These are phyloP conservation scores for Cajanus cajan DNA, from an alignment of 306 rosid species.

Conservation along the genomic window DNA sequence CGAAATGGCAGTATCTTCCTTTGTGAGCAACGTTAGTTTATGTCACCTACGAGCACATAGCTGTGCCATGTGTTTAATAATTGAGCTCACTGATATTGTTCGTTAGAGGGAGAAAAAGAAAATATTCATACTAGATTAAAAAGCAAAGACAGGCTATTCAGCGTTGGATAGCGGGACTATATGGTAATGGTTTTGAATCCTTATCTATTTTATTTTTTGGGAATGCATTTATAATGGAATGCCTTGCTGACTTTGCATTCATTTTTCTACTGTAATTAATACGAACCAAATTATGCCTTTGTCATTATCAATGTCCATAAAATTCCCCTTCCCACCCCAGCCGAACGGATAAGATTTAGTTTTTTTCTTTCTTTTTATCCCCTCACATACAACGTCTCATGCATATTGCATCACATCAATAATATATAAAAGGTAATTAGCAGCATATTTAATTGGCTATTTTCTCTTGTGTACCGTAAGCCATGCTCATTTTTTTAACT, in stretches of 20 bases:
- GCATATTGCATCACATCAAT: neutral
- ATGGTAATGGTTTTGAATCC: constrained; percentile 18
- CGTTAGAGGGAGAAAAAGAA: neutral
- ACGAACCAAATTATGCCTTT: neutral
- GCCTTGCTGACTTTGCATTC: constrained; percentile 4
- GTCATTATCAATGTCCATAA: neutral
- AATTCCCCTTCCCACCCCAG: neutral
- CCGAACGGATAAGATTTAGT: neutral
- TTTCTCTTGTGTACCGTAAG: neutral
- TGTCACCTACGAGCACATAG: neutral
- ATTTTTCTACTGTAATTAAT: neutral
- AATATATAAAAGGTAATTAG: neutral
- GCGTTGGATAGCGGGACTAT: neutral
- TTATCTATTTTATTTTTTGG: neutral
- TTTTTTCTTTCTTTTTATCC: neutral
- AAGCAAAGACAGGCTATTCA: neutral
- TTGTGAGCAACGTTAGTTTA: neutral
- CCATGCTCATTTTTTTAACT: neutral
- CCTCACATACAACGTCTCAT: neutral
- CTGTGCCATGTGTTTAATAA: constrained; percentile 17
- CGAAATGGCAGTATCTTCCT: neutral
- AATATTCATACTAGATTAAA: neutral
- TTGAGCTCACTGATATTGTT: neutral
- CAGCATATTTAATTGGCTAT: neutral
- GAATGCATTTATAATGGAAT: constrained; percentile 6